phyloP scores from a whole-genome alignment of 495 filamentous ascomycete species.

The Podospora appendiculata region DNA sequence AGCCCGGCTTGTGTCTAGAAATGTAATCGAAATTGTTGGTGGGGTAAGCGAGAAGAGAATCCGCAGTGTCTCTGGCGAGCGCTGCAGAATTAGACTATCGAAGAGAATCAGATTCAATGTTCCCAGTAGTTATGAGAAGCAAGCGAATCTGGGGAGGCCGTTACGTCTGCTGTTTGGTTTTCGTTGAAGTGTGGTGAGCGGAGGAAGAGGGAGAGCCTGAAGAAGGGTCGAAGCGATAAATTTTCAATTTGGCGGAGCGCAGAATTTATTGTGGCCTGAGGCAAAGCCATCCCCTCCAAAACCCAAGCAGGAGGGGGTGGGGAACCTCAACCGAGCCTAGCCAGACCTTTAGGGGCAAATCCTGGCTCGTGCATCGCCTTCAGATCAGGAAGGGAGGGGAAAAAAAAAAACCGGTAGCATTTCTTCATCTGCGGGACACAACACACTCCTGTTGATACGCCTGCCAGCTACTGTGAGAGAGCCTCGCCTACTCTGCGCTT shows the following conservation, averaged over 20 bases:
- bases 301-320: slow-evolving; percentile 7
- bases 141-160: slow-evolving; percentile 26
- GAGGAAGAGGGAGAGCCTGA: slow-evolving; percentile 19
- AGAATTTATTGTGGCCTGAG: slow-evolving; percentile 22
- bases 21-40: slow-evolving; percentile 27
- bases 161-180: slow-evolving; percentile 23
- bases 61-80: slow-evolving; percentile 27
- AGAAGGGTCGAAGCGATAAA: slow-evolving; percentile 12
- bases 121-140: slow-evolving; percentile 36
- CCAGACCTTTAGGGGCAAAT: background rate
- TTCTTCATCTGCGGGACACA: too few relatives aligned
- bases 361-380: background rate
- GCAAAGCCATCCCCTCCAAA: slow-evolving; percentile 17
- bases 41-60: slow-evolving; percentile 38
- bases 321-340: background rate
- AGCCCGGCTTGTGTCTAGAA: slow-evolving; percentile 56
- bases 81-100: slow-evolving; percentile 29
- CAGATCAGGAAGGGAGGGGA: too few relatives aligned
- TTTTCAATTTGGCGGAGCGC: slow-evolving; percentile 19
- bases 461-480: too few relatives aligned
- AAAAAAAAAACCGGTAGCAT: too few relatives aligned
- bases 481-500: too few relatives aligned
- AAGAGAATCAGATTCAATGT: slow-evolving; percentile 32
- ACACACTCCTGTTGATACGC: too few relatives aligned
- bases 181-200: slow-evolving; percentile 21